These are phyloP conservation scores for Phytopythium kandeliae DNA, from an alignment of 352 stramenopile species.

Conservation along the genomic window DNA sequence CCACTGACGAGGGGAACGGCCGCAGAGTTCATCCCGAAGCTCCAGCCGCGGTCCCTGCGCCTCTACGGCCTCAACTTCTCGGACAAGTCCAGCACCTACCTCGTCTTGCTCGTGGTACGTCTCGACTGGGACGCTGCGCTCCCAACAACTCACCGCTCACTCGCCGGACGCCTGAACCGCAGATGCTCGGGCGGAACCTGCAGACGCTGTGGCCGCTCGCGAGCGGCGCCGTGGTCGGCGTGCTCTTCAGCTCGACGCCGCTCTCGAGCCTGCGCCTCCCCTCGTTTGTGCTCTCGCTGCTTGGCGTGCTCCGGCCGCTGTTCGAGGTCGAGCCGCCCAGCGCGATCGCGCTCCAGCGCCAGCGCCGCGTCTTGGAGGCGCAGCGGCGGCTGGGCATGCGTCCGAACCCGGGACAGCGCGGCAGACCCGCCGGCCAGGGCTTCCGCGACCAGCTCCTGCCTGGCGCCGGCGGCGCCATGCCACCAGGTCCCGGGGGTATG, in stretches of 20 bases:
- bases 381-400: constrained; percentile 62
- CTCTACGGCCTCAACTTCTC: constrained; percentile 72
- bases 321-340: constrained; percentile 80
- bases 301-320: constrained; percentile 65
- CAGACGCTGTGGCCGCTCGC: constrained; percentile 54
- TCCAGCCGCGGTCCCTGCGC: constrained; percentile 57
- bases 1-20: neutral
- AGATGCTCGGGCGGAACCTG: constrained; percentile 65
- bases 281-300: constrained; percentile 55
- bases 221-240: constrained; percentile 47
- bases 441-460: constrained; percentile 81
- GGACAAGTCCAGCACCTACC: constrained; percentile 76
- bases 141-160: too few relatives aligned
- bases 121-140: neutral
- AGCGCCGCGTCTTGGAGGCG: constrained; percentile 63
- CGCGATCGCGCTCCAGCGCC: constrained; percentile 52
- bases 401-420: constrained; percentile 16
- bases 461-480: constrained; percentile 29
- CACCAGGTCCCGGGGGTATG: constrained; percentile 20
- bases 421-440: constrained; percentile 37
- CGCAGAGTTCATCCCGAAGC: constrained; percentile 71
- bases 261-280: constrained; percentile 68
- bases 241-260: constrained; percentile 66
- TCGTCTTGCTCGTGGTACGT: constrained; percentile 65
- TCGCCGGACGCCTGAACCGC: too few relatives aligned